Percentiles rank a stretch among this genome's conserved stretches.
phyloP scores from a whole-genome alignment of 306 rosid genomes.

The Prinsepia uniflora region DNA sequence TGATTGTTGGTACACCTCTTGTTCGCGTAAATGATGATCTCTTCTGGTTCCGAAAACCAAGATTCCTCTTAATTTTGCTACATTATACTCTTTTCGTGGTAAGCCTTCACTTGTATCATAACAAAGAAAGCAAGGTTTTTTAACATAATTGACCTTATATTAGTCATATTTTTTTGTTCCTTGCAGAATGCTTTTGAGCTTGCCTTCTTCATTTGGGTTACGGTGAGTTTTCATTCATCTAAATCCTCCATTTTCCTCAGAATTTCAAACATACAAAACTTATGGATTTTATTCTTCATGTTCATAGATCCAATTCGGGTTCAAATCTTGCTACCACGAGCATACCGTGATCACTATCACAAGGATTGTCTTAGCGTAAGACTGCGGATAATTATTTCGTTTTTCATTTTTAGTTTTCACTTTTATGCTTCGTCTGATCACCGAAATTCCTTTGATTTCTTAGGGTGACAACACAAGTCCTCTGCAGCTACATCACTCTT shows the following conservation, averaged over 20 bases:
- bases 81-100: slow-evolving; percentile 39
- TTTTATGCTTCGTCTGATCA: too few species aligned
- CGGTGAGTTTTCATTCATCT: slow-evolving; percentile 21
- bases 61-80: slow-evolving; percentile 30
- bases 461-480: slow-evolving; percentile 34
- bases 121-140: neutral
- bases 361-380: slow-evolving; percentile 34
- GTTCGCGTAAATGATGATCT: slow-evolving; percentile 28
- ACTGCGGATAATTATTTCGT: neutral
- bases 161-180: slow-evolving; percentile 2
- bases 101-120: neutral
- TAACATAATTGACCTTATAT: neutral
- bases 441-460: neutral
- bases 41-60: slow-evolving; percentile 34
- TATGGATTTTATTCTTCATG: neutral
- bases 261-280: neutral
- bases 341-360: neutral
- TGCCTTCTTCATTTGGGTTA: slow-evolving; percentile 34
- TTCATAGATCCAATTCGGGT: slow-evolving; percentile 27
- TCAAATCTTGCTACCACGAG: slow-evolving; percentile 36
- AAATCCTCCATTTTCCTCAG: neutral
- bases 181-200: slow-evolving; percentile 39
- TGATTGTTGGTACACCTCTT: slow-evolving; percentile 34
- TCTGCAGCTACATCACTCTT: slow-evolving; percentile 42
- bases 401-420: too few species aligned